A percentile compares a stretch with the other conserved stretches of the same genome.
Evolutionary conservation across 192 early-diverging fungal genomes (phyloP).

Genomic region (Tieghemiomyces parasiticus): DNA sequence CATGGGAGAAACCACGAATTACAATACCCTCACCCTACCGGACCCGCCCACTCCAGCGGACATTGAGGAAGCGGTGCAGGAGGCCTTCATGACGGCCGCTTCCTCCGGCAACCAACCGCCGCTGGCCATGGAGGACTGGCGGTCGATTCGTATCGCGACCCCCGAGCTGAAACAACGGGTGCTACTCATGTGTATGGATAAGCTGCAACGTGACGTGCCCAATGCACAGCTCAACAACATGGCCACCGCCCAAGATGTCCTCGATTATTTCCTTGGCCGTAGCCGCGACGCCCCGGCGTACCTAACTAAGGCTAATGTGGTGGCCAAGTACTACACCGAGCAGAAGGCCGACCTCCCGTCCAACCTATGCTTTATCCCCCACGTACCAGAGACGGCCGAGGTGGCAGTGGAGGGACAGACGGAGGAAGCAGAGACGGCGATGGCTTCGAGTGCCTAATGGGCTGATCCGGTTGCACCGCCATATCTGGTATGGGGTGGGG

Average conservation of each 20-base stretch:
- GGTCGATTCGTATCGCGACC: neutral
- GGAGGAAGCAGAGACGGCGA: neutral
- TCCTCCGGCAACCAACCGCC: too few relatives aligned
- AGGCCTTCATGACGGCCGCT: neutral
- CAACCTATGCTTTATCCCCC: neutral
- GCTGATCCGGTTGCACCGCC: neutral
- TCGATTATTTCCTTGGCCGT: slow-evolving; percentile 3
- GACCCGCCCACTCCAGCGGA: neutral
- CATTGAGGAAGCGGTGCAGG: neutral
- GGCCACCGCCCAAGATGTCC: neutral
- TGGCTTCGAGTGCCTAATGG: neutral
- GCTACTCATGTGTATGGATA: neutral
- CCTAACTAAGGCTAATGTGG: neutral
- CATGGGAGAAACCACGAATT: too few relatives aligned
- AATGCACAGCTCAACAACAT: slow-evolving; percentile 5
- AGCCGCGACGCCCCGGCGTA: neutral
- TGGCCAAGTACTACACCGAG: slow-evolving; percentile 6
- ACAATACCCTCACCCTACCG: neutral
- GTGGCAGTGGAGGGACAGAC: neutral
- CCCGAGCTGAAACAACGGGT: neutral
- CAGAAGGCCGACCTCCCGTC: neutral
- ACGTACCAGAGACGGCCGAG: neutral
- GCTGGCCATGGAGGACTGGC: neutral
- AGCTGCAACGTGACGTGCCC: neutral
- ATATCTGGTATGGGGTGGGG: neutral